Conservation (phyloP, 805 yeast species). For the Lachancea mirantina region DNA sequence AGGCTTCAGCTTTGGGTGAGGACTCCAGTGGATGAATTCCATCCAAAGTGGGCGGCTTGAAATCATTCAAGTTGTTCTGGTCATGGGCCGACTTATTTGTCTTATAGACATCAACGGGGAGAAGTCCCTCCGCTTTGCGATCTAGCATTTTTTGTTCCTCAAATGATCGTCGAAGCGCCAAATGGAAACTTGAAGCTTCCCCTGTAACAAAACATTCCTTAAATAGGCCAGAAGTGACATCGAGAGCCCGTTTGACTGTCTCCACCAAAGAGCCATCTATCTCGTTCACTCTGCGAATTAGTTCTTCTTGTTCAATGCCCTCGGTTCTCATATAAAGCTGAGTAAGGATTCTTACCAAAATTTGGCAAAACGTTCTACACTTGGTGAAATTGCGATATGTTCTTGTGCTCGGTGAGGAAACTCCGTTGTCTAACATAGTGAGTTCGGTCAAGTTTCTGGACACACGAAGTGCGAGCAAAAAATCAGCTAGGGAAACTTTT, state of each 20-base stretch:
- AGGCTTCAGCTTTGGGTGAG: constrained; percentile 8
- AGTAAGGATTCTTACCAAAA: constrained; percentile 4
- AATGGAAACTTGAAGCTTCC: constrained; percentile 24
- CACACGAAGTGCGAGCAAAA: constrained; percentile 3
- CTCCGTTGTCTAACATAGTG: constrained; percentile 1
- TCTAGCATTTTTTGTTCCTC: constrained; percentile 6
- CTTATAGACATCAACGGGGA: too few relatives aligned
- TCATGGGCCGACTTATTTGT: neutral
- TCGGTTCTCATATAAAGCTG: constrained; percentile 10
- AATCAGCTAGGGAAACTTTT: constrained; percentile 3
- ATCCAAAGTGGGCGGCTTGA: neutral
- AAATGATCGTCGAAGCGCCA: constrained; percentile 8
- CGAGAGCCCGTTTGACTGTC: constrained; percentile 10
- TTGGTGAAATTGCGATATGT: constrained; percentile 2
- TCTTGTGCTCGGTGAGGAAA: neutral
- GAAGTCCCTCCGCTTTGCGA: neutral
- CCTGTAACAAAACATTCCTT: constrained; percentile 20
- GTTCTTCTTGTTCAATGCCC: constrained; percentile 48
- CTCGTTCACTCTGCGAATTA: constrained; percentile 54
- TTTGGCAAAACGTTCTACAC: constrained; percentile 4
- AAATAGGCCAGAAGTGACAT: constrained; percentile 21
- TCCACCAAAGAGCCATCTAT: constrained; percentile 48
- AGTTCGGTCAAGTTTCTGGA: constrained; percentile 2
- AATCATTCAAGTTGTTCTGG: too few relatives aligned
- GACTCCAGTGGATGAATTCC: neutral